Conservation (phyloP, 2,329 filamentous ascomycete species). For the Plenodomus biglobosus region DNA sequence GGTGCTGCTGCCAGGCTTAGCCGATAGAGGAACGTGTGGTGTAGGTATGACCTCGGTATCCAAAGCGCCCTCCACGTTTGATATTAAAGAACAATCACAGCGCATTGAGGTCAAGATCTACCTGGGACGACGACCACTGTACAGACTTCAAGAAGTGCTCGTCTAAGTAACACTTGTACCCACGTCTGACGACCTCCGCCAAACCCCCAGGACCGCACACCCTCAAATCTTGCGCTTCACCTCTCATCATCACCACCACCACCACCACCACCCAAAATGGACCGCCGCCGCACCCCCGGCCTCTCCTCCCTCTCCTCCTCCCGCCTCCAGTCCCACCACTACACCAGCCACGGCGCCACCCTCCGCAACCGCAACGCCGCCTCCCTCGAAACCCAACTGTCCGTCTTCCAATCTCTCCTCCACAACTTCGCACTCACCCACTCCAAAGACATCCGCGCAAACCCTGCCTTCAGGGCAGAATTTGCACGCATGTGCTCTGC, state of each 20-base stretch:
- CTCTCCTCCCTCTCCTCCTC: constrained; percentile 68
- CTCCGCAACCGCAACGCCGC: constrained; percentile 83
- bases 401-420: constrained; percentile 91
- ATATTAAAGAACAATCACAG: too few species aligned
- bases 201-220: too few species aligned
- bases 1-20: too few species aligned
- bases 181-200: too few species aligned
- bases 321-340: constrained; percentile 77
- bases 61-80: too few species aligned
- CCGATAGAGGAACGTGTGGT: too few species aligned
- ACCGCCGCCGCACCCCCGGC: constrained; percentile 76
- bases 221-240: background rate
- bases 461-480: constrained; percentile 91
- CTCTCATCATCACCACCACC: background rate
- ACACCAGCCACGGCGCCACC: constrained; percentile 82
- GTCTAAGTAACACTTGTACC: too few species aligned
- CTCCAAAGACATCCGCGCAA: constrained; percentile 91
- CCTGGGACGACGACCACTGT: too few species aligned
- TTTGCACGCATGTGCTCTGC: constrained; percentile 98
- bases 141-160: too few species aligned
- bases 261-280: constrained; percentile 34
- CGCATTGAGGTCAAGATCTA: too few species aligned
- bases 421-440: constrained; percentile 96
- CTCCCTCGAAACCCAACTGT: constrained; percentile 87
- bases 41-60: too few species aligned